A percentile compares a stretch with the other conserved stretches of the same genome.
These are phyloP conservation scores for Xylariales sp. DNA, from an alignment of 2,329 filamentous ascomycete species.

Conservation along the genomic window DNA sequence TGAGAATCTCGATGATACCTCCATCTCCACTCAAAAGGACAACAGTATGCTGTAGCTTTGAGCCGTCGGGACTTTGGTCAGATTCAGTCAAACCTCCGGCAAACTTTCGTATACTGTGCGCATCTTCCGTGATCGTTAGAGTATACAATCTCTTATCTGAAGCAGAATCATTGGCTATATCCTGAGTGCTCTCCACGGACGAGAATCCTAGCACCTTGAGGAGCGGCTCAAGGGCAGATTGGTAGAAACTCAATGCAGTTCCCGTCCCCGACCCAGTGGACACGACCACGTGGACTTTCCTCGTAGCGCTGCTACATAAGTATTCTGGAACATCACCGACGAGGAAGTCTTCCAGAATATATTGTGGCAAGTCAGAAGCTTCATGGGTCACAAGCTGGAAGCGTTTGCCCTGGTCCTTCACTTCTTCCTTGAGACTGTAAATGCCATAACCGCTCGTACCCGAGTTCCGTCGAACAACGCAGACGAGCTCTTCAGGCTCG, in stretches of 20 bases:
- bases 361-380: conserved; percentile 29
- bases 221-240: conserved; percentile 50
- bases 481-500: conserved; percentile 27
- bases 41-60: conserved; percentile 47
- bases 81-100: conserved; percentile 34
- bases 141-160: conserved; percentile 32
- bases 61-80: conserved; percentile 8
- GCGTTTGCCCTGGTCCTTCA: conserved; percentile 16
- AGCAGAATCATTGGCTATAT: conserved; percentile 1
- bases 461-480: conserved; percentile 16
- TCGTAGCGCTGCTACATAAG: conserved; percentile 17
- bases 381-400: conserved; percentile 26
- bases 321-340: conserved; percentile 35
- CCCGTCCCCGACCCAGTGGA: conserved; percentile 63
- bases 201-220: conserved; percentile 41
- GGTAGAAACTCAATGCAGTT: conserved; percentile 51
- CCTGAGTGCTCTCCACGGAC: conserved; percentile 12
- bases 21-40: conserved; percentile 85
- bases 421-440: conserved; percentile 30
- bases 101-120: conserved; percentile 61
- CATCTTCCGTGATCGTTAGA: conserved; percentile 59
- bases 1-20: conserved; percentile 76
- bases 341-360: conserved; percentile 31
- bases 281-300: conserved; percentile 58
- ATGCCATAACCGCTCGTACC: conserved; percentile 26